Evolutionary conservation across 805 yeast species (phyloP), one percentile per base, ranked within the genome.

Genomic region (Cyberlindnera maclurae): DNA sequence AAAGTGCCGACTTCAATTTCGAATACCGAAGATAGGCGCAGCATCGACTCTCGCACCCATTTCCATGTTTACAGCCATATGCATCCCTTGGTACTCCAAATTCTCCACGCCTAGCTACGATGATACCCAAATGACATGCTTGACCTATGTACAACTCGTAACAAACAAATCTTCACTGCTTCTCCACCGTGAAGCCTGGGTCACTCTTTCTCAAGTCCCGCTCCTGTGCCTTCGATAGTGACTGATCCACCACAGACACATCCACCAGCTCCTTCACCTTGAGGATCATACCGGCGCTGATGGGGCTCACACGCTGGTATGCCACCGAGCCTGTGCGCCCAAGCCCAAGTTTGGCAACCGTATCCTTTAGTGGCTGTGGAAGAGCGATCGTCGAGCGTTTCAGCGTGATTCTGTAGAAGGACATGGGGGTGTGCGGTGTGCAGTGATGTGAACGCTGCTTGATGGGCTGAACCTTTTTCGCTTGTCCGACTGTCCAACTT

Each of bases 351-450:
- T 82, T 71, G 41, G 70, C 64, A 20, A 86, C 75, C 8, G 88
- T 79, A 42, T 73, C 73, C 46, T 81, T 75, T 41, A 73, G 73
- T 31, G 68, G 62, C 40, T 77, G 73, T 11, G 96, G 95, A 52
- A 87, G 69, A 1, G 96, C 96, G 44, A 90, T 88, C 5, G 87
- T 71, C 2, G 97, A 88, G 57, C 94, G 75, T 37, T 71, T 64
- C 52, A 87, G 87, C 15, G 88, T 79, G 41, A 88, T 75, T 59
- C 82, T 78, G 63, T 72, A 79, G 56, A 57, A 79, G 12, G 57
- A 63, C 69, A 64, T 64, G 22, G 6, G 7, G 29, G 22, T n/a
- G n/a, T n/a, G n/a, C n/a, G n/a, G n/a, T n/a, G n/a, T n/a, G n/a
- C n/a, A n/a, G 9, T 15, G 13, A 20, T 18, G 4, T 17, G 38